Conservation (phyloP, 352 stramenopile species). For the Phytopythium chamaehyphon region DNA sequence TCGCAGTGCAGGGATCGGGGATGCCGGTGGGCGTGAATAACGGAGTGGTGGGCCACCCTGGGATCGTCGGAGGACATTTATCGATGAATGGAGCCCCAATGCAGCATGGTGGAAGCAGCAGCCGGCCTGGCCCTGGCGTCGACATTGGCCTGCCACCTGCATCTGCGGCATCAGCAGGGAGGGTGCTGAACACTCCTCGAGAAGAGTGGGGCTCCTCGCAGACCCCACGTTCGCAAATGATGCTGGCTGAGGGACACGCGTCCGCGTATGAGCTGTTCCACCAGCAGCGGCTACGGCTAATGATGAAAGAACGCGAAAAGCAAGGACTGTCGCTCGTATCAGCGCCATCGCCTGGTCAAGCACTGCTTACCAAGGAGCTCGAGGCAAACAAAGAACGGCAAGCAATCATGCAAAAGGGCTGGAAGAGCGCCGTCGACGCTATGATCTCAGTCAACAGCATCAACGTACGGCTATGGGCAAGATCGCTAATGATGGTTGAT, state of each 20-base stretch:
- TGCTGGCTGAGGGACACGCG: slow-evolving; percentile 74
- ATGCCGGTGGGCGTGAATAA: neutral
- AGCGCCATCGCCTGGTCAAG: slow-evolving; percentile 76
- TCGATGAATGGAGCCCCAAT: slow-evolving; percentile 4
- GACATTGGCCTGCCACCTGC: slow-evolving; percentile 36
- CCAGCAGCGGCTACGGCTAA: slow-evolving; percentile 77
- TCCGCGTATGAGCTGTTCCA: slow-evolving; percentile 87
- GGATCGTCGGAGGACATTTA: slow-evolving; percentile 15
- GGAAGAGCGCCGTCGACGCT: slow-evolving; percentile 81
- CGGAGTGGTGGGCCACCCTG: slow-evolving; percentile 1
- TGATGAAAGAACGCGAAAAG: slow-evolving; percentile 81
- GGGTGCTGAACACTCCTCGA: slow-evolving; percentile 58
- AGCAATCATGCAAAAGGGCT: slow-evolving; percentile 87
- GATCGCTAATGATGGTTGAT: neutral
- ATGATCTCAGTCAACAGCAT: slow-evolving; percentile 68
- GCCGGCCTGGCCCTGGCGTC: slow-evolving; percentile 5
- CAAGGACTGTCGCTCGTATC: slow-evolving; percentile 75
- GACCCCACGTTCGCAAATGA: slow-evolving; percentile 78
- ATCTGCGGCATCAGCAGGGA: slow-evolving; percentile 30
- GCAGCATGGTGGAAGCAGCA: slow-evolving; percentile 8
- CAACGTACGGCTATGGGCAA: slow-evolving; percentile 21
- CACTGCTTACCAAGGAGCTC: slow-evolving; percentile 85
- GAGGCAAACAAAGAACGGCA: slow-evolving; percentile 87
- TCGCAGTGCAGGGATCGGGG: neutral
- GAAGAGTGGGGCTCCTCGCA: slow-evolving; percentile 88